Conservation (phyloP, 805 yeast genomes). For the Kuraishia capsulata region DNA sequence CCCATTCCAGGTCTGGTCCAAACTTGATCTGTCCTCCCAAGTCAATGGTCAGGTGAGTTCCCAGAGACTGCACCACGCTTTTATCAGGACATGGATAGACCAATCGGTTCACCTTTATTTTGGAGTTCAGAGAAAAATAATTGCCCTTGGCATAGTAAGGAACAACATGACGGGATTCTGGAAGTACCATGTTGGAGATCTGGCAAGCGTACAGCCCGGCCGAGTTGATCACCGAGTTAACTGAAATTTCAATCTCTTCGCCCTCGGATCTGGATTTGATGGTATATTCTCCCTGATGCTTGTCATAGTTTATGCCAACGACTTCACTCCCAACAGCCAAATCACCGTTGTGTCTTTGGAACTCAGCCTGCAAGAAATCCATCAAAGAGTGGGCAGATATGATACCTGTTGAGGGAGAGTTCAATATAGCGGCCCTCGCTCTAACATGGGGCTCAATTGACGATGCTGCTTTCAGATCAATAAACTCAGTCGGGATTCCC, state of each 20-base stretch:
- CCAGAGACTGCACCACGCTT: conserved; percentile 57
- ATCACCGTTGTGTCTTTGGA: conserved; percentile 56
- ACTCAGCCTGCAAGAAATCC: conserved; percentile 42
- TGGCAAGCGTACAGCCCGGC: conserved; percentile 74
- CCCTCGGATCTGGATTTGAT: conserved; percentile 19
- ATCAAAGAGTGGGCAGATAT: conserved; percentile 72
- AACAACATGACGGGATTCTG: conserved; percentile 44
- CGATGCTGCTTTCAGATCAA: conserved; percentile 35
- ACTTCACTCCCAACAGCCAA: conserved; percentile 57
- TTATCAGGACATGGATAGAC: conserved; percentile 78
- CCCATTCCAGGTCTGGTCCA: conserved; percentile 90
- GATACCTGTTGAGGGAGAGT: conserved; percentile 81
- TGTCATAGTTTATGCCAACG: conserved; percentile 22
- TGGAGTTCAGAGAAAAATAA: conserved; percentile 51
- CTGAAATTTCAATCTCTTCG: conserved; percentile 26
- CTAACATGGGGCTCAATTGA: conserved; percentile 55
- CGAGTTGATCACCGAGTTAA: conserved; percentile 59
- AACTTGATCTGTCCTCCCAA: conserved; percentile 71
- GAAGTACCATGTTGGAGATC: conserved; percentile 64
- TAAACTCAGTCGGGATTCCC: conserved; percentile 51
- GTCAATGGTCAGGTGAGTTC: conserved; percentile 82
- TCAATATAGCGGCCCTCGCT: conserved; percentile 53
- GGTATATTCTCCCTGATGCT: conserved; percentile 15
- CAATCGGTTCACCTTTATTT: conserved; percentile 38
- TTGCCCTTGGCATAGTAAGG: conserved; percentile 79